Percentiles rank a stretch among this genome's conserved stretches.
Evolutionary conservation across 805 yeast species (phyloP).

Genomic region (Lipomyces yamadae): DNA sequence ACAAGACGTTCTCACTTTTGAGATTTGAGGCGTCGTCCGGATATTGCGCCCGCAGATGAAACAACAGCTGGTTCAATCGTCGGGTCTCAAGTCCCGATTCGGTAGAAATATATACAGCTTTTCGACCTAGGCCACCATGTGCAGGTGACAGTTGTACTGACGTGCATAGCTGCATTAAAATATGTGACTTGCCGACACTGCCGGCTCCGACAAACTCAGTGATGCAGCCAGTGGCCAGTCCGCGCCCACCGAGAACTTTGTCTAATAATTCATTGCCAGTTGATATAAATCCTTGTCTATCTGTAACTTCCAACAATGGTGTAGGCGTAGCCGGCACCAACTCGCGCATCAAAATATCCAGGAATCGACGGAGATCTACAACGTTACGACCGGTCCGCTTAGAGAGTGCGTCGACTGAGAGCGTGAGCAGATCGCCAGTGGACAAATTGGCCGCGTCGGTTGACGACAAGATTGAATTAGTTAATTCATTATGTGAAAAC

Average conservation of each 20-base stretch:
- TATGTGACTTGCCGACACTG: slow-evolving; percentile 85
- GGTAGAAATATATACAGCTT: slow-evolving; percentile 74
- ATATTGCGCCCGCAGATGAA: slow-evolving; percentile 40
- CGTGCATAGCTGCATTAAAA: slow-evolving; percentile 67
- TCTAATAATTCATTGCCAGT: slow-evolving; percentile 62
- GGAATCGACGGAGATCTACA: slow-evolving; percentile 14
- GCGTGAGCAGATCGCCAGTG: slow-evolving; percentile 15
- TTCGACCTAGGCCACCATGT: slow-evolving; percentile 55
- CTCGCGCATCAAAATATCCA: slow-evolving; percentile 1
- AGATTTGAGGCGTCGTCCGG: slow-evolving; percentile 33
- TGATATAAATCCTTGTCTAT: slow-evolving; percentile 47
- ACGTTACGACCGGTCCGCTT: slow-evolving; percentile 15
- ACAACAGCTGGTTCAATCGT: slow-evolving; percentile 59
- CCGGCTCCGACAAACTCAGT: slow-evolving; percentile 78
- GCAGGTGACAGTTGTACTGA: slow-evolving; percentile 58
- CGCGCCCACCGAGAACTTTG: slow-evolving; percentile 54
- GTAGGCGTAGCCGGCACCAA: not conserved
- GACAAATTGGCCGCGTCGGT: slow-evolving; percentile 21
- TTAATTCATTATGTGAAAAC: slow-evolving; percentile 7
- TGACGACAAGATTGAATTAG: slow-evolving; percentile 11
- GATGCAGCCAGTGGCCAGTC: slow-evolving; percentile 58
- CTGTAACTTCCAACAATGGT: not conserved
- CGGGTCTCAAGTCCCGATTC: slow-evolving; percentile 74
- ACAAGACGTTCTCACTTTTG: slow-evolving; percentile 50
- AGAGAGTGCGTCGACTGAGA: slow-evolving; percentile 10